These are phyloP conservation scores for Camillea tinctor DNA, from an alignment of 2,329 filamentous ascomycete species.

Conservation along the genomic window DNA sequence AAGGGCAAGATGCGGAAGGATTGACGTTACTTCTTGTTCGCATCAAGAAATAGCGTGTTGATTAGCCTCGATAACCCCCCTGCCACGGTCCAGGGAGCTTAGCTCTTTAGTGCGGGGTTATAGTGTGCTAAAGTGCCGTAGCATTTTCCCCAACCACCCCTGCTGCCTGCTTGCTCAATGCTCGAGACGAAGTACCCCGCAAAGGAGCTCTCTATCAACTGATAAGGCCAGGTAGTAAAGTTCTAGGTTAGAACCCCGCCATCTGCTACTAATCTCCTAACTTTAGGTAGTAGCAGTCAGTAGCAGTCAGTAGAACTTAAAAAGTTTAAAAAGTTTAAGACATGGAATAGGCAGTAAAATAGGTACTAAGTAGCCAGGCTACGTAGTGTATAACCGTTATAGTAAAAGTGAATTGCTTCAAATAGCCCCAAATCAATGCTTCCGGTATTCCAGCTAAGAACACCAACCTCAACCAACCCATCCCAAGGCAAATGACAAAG, in stretches of 20 bases:
- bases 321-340: too few species aligned
- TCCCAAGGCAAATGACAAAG: background rate
- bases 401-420: background rate
- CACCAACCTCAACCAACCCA: background rate
- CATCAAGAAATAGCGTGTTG: background rate
- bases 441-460: background rate
- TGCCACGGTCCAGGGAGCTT: background rate
- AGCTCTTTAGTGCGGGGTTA: slow-evolving; percentile 1
- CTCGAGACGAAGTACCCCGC: background rate
- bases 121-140: background rate
- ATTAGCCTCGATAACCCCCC: background rate
- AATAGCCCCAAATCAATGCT: background rate
- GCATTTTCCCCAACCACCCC: background rate
- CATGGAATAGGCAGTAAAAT: too few species aligned
- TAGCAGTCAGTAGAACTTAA: too few species aligned
- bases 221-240: background rate
- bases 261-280: slow-evolving; percentile 10
- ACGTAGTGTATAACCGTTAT: background rate
- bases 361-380: too few species aligned
- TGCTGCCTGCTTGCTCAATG: background rate
- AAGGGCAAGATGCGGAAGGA: slow-evolving; percentile 8
- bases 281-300: slow-evolving; percentile 5
- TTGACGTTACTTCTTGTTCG: background rate
- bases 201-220: slow-evolving; percentile 11
- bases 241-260: background rate